phyloP scores from a whole-genome alignment of 148 eudicot genomes.

The Dysphania ambrosioides region DNA sequence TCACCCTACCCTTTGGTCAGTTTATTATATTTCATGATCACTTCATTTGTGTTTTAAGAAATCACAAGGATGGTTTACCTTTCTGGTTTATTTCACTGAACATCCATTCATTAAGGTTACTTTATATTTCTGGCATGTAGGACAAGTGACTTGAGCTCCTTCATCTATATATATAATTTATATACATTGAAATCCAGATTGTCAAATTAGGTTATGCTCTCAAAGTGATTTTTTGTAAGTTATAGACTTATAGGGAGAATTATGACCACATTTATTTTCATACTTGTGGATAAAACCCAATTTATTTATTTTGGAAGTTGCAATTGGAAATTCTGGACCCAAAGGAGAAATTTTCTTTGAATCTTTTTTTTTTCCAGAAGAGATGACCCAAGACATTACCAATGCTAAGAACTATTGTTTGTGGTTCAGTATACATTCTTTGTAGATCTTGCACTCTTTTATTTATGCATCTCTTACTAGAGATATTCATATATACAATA shows the following conservation, averaged over 20 bases:
- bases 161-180: neutral
- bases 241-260: neutral
- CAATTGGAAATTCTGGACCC: no score
- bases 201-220: neutral
- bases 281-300: neutral
- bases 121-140: neutral
- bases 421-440: neutral
- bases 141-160: neutral
- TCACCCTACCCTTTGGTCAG: neutral
- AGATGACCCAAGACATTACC: no score
- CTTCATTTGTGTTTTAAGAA: no score
- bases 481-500: neutral
- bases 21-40: neutral
- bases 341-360: no score
- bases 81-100: neutral
- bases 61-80: no score
- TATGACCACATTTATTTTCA: neutral
- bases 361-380: no score
- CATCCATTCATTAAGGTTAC: neutral
- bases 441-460: neutral
- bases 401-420: neutral
- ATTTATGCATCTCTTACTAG: neutral
- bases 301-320: neutral
- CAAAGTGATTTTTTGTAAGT: neutral
- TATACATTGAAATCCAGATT: neutral